These are phyloP conservation scores for Verticillium longisporum DNA, from an alignment of 2,329 filamentous ascomycete species.

Conservation along the genomic window DNA sequence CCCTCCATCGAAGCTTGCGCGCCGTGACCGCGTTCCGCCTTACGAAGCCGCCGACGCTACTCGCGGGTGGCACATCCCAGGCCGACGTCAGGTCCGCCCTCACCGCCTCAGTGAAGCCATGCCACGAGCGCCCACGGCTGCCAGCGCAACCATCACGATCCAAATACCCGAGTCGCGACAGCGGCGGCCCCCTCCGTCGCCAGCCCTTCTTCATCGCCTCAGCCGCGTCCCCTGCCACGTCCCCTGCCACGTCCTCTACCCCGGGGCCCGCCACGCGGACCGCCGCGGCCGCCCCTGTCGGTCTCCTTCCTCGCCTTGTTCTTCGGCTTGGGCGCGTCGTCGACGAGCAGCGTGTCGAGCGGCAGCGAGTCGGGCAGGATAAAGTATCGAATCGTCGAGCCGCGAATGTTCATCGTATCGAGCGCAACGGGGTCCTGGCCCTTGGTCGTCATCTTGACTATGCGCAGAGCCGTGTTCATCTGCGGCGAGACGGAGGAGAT, in stretches of 20 bases:
- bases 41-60: no score
- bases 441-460: constrained; percentile 92
- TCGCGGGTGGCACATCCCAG: no score
- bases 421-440: constrained; percentile 81
- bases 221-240: constrained; percentile 31
- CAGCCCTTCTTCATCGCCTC: neutral
- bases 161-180: neutral
- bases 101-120: neutral
- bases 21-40: no score
- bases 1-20: neutral
- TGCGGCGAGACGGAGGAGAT: constrained; percentile 94
- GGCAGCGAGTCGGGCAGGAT: constrained; percentile 94
- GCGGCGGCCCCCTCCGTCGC: neutral
- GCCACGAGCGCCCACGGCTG: neutral
- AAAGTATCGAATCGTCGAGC: constrained; percentile 92
- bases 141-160: neutral
- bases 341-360: constrained; percentile 89
- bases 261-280: constrained; percentile 44
- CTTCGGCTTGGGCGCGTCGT: constrained; percentile 97
- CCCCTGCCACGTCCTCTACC: constrained; percentile 47
- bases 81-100: no score
- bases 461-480: constrained; percentile 96
- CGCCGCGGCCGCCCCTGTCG: constrained; percentile 49
- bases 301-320: constrained; percentile 98
- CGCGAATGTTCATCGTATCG: constrained; percentile 94